A percentile compares a stretch with the other conserved stretches of the same genome.
Evolutionary conservation across 306 rosid genomes (phyloP).

Genomic region (Comarum palustre): DNA sequence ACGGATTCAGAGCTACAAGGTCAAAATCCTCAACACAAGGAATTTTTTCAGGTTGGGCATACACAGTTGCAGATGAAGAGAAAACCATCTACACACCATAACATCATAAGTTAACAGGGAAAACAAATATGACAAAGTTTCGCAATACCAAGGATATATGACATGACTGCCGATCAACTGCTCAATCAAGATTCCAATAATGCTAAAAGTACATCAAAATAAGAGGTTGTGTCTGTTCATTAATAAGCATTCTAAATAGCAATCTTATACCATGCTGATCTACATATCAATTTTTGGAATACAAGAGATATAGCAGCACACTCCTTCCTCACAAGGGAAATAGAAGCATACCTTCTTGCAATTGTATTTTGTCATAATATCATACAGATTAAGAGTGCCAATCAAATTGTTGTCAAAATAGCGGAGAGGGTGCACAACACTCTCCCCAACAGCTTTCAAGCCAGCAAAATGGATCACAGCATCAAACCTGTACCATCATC

Average conservation of each 20-base stretch:
- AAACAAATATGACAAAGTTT: neutral
- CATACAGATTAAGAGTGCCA: conserved; percentile 80
- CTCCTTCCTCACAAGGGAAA: neutral
- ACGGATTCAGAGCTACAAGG: conserved; percentile 77
- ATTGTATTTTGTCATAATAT: conserved; percentile 71
- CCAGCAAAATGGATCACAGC: conserved; percentile 95
- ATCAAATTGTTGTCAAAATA: conserved; percentile 67
- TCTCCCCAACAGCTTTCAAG: conserved; percentile 84
- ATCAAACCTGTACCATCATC: conserved; percentile 55
- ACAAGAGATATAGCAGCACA: too few relatives aligned
- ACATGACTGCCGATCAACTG: neutral
- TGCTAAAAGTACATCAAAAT: neutral
- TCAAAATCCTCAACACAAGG: conserved; percentile 80
- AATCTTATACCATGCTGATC: neutral
- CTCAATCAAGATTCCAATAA: neutral
- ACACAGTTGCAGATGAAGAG: conserved; percentile 91
- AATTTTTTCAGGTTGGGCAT: conserved; percentile 83
- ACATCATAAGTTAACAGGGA: conserved; percentile 5
- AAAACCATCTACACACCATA: conserved; percentile 68
- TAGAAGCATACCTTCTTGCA: conserved; percentile 62
- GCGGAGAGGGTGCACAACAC: conserved; percentile 65
- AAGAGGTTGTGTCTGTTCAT: neutral
- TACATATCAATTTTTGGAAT: too few relatives aligned
- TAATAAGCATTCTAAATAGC: neutral
- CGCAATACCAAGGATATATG: neutral